phyloP scores from a whole-genome alignment of 768 basidiomycete genomes.

The Hebeloma cylindrosporum region DNA sequence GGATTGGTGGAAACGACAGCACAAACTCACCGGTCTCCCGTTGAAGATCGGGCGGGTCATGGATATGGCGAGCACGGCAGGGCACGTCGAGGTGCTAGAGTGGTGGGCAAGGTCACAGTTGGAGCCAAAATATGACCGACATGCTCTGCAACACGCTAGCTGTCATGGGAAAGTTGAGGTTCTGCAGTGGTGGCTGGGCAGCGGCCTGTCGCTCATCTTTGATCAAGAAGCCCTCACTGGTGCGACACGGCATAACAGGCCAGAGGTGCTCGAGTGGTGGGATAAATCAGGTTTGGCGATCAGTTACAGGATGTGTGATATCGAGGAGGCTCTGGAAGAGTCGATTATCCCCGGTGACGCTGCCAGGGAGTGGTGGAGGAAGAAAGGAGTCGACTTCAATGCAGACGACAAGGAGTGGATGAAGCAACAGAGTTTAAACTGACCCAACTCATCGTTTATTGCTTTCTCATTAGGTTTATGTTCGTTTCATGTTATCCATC shows the following conservation, averaged over 20 bases:
- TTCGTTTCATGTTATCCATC: constrained; percentile 8
- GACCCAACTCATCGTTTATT: constrained; percentile 19
- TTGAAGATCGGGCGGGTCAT: constrained; percentile 84
- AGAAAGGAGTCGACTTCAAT: constrained; percentile 79
- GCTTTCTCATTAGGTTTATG: constrained; percentile 14
- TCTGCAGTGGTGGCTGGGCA: constrained; percentile 81
- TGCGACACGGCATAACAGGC: constrained; percentile 79
- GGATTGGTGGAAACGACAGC: constrained; percentile 79
- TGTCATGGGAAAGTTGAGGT: constrained; percentile 80
- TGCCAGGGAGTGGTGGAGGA: constrained; percentile 79
- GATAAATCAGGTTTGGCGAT: constrained; percentile 73
- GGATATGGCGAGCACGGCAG: constrained; percentile 82
- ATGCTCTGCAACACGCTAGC: constrained; percentile 76
- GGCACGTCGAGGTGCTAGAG: constrained; percentile 71
- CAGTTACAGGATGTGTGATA: constrained; percentile 87
- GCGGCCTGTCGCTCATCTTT: constrained; percentile 74
- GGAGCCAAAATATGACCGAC: constrained; percentile 76
- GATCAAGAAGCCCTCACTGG: constrained; percentile 79
- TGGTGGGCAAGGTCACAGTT: constrained; percentile 85
- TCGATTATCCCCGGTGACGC: constrained; percentile 77
- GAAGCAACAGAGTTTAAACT: constrained; percentile 77
- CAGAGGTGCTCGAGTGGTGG: constrained; percentile 90
- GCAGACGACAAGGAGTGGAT: constrained; percentile 88
- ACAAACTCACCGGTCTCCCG: constrained; percentile 46
- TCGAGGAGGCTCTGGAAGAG: constrained; percentile 89